phyloP scores from a whole-genome alignment of 2,329 filamentous ascomycete species.

The Aspergillus hortae region DNA sequence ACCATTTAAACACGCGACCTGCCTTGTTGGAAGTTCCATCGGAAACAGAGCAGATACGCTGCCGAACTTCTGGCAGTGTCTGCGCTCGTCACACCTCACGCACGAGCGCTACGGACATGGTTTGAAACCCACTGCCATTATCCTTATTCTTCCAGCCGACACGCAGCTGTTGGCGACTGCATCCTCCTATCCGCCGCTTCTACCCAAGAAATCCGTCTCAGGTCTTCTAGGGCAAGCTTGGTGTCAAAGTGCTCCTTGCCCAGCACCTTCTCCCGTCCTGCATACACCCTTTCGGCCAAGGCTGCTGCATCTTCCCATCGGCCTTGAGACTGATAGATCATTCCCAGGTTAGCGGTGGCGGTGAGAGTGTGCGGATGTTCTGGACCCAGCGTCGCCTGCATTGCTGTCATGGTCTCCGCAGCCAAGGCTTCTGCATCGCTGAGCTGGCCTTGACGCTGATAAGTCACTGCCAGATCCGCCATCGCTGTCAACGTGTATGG shows the following conservation, averaged over 20 bases:
- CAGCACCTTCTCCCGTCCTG: constrained; percentile 4
- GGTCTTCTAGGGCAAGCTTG: constrained; percentile 3
- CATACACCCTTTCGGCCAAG: constrained; percentile 1
- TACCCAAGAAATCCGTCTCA: constrained; percentile 6
- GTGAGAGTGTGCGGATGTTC: constrained; percentile 7
- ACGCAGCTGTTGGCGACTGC: not conserved
- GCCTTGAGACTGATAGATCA: constrained; percentile 9
- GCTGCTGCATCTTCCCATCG: constrained; percentile 6
- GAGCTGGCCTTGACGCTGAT: constrained; percentile 4
- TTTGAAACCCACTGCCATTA: no score
- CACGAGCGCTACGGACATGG: no score
- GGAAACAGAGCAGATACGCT: no score
- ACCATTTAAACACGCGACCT: no score
- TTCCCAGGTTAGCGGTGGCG: constrained; percentile 4
- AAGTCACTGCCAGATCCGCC: constrained; percentile 7
- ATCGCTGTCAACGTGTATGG: constrained; percentile 8
- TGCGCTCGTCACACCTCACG: no score
- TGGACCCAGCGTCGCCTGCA: constrained; percentile 3
- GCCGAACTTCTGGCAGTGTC: no score
- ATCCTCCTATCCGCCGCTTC: constrained; percentile 2
- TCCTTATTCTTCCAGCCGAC: no score
- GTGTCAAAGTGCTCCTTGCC: constrained; percentile 7
- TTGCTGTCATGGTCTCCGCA: constrained; percentile 3
- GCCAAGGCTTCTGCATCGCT: constrained; percentile 3
- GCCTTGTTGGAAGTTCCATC: no score